These are phyloP conservation scores for Cladobotryum protrusum DNA, from an alignment of 2,329 filamentous ascomycete species.

Conservation along the genomic window DNA sequence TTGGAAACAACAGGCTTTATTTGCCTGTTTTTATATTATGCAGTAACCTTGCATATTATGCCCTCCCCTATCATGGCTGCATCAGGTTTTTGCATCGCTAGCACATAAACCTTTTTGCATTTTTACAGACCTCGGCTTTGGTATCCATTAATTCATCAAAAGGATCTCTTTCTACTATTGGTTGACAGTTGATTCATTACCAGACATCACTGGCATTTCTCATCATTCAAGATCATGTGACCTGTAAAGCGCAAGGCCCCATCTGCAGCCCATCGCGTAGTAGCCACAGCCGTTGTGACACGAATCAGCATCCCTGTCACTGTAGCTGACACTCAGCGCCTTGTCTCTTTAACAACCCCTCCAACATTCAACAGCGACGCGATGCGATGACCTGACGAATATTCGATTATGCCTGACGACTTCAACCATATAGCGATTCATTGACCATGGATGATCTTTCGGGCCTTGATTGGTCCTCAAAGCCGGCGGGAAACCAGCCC, in stretches of 20 bases:
- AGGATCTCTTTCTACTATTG: too few relatives aligned
- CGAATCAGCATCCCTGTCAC: conserved; percentile 8
- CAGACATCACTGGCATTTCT: too few relatives aligned
- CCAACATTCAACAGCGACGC: conserved; percentile 6
- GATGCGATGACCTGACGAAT: conserved; percentile 17
- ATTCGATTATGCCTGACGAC: conserved; percentile 21
- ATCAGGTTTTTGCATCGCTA: too few relatives aligned
- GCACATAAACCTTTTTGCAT: too few relatives aligned
- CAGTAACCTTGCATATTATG: too few relatives aligned
- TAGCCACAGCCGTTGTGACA: conserved; percentile 1
- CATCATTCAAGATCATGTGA: conserved; percentile 2
- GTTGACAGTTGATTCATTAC: neutral
- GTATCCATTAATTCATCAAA: too few relatives aligned
- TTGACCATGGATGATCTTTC: conserved; percentile 56
- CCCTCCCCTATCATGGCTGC: too few relatives aligned
- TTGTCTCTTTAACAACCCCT: conserved; percentile 1
- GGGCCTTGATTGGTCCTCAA: conserved; percentile 53
- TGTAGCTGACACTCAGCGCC: conserved; percentile 3
- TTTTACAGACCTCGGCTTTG: too few relatives aligned
- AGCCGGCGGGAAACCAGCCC: conserved; percentile 28
- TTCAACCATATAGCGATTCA: conserved; percentile 16
- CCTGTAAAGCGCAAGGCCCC: neutral
- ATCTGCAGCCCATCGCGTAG: too few relatives aligned
- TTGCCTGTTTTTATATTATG: too few relatives aligned
- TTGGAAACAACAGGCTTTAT: too few relatives aligned